phyloP scores from a whole-genome alignment of 345 rosid species.

The Brassica carinata region DNA sequence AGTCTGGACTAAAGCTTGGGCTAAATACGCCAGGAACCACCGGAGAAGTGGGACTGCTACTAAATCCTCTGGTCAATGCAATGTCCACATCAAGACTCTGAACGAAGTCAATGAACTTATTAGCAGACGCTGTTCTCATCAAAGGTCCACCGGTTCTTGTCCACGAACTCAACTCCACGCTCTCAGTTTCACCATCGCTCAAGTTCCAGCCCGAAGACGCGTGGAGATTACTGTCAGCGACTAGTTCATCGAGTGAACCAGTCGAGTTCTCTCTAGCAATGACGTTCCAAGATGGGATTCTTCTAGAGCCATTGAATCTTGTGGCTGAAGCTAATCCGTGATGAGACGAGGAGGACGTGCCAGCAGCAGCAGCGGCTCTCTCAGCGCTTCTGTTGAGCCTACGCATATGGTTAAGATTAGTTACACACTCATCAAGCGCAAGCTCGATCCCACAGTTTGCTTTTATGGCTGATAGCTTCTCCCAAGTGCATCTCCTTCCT shows the following conservation, averaged over 20 bases:
- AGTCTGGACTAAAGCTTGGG: conserved; percentile 34
- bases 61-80: conserved; percentile 54
- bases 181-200: conserved; percentile 84
- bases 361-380: conserved; percentile 86
- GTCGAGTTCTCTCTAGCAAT: conserved; percentile 94
- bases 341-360: conserved; percentile 72
- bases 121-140: conserved; percentile 95
- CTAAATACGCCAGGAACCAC: conserved; percentile 37
- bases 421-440: conserved; percentile 92
- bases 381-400: conserved; percentile 88
- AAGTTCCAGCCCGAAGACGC: conserved; percentile 49
- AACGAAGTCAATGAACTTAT: conserved; percentile 73
- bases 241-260: conserved; percentile 82
- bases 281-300: conserved; percentile 98
- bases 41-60: conserved; percentile 51
- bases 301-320: conserved; percentile 76
- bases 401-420: conserved; percentile 93
- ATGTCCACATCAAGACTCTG: conserved; percentile 64
- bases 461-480: conserved; percentile 96
- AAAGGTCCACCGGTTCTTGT: conserved; percentile 96
- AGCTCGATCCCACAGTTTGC: conserved; percentile 96
- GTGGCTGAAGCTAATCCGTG: conserved; percentile 55
- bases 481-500: conserved; percentile 99
- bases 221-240: conserved; percentile 43
- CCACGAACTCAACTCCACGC: conserved; percentile 75